Conservation (phyloP, 768 basidiomycete genomes). For the Lactarius vividus region DNA sequence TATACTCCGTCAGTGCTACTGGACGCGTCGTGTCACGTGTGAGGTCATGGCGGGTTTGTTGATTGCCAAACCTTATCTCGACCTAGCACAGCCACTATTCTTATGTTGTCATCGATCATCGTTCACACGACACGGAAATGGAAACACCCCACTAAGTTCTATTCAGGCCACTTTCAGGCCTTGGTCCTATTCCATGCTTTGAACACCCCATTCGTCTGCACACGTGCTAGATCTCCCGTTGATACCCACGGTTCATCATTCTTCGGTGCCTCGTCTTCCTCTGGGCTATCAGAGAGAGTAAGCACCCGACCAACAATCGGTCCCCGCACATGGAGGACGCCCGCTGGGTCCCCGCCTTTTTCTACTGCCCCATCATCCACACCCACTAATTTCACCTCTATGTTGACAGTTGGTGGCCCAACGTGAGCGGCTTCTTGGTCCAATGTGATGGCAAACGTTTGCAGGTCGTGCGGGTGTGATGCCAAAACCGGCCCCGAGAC, state of each 20-base stretch:
- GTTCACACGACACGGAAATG: background rate
- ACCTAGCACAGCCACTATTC: conserved; percentile 21
- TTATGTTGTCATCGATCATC: background rate
- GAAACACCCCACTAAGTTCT: background rate
- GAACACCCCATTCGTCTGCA: conserved; percentile 39
- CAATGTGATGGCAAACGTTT: conserved; percentile 48
- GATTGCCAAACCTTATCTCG: conserved; percentile 28
- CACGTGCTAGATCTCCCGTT: conserved; percentile 35
- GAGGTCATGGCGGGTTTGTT: conserved; percentile 20
- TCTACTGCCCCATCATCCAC: conserved; percentile 67
- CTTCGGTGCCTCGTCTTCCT: conserved; percentile 28
- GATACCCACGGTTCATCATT: conserved; percentile 33
- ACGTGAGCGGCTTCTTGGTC: conserved; percentile 49
- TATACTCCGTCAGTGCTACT: conserved; percentile 23
- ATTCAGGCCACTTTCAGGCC: background rate
- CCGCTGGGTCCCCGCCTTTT: conserved; percentile 61
- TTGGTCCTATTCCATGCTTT: conserved; percentile 29
- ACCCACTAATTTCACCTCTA: conserved; percentile 76
- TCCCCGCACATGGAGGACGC: conserved; percentile 62
- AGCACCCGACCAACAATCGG: conserved; percentile 65
- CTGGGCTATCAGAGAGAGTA: conserved; percentile 41
- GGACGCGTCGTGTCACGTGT: conserved; percentile 29
- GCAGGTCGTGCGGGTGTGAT: conserved; percentile 82
- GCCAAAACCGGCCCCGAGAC: conserved; percentile 78
- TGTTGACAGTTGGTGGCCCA: conserved; percentile 82